These are phyloP conservation scores for Arabis hirsuta DNA, from an alignment of 345 rosid species.

Conservation along the genomic window DNA sequence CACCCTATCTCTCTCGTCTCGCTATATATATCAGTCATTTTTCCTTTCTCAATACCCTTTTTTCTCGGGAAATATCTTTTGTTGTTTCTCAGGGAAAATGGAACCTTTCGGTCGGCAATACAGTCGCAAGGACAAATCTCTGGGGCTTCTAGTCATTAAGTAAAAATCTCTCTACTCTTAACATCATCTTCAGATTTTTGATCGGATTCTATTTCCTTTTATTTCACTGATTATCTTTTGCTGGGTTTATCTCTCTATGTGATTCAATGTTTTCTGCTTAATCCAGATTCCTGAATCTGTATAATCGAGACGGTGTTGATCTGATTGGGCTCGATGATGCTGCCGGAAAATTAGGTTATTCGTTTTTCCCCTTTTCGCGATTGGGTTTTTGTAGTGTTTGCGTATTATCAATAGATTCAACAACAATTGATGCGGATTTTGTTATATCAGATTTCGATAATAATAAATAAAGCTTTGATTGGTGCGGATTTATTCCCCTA, in stretches of 20 bases:
- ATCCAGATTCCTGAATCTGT: constrained; percentile 62
- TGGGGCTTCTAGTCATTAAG: constrained; percentile 77
- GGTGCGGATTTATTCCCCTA: background rate
- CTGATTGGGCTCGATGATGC: constrained; percentile 83
- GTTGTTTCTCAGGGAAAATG: constrained; percentile 42
- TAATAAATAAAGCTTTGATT: background rate
- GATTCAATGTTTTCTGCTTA: background rate
- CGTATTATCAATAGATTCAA: background rate
- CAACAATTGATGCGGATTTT: background rate
- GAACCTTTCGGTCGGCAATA: constrained; percentile 53
- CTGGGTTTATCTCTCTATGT: background rate
- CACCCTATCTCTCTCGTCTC: background rate
- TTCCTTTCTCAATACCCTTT: background rate
- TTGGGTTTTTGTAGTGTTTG: background rate
- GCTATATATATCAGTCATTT: no score
- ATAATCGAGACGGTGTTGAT: constrained; percentile 53
- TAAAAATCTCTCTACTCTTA: constrained; percentile 28
- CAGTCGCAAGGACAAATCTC: constrained; percentile 83
- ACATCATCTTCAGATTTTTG: background rate
- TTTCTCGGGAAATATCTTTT: background rate
- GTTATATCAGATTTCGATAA: background rate
- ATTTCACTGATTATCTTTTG: background rate
- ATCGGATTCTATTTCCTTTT: background rate
- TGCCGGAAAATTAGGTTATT: constrained; percentile 59
- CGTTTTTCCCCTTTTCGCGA: background rate